Evolutionary conservation across 805 yeast genomes (phyloP).

Genomic region (Nakazawaea populi): DNA sequence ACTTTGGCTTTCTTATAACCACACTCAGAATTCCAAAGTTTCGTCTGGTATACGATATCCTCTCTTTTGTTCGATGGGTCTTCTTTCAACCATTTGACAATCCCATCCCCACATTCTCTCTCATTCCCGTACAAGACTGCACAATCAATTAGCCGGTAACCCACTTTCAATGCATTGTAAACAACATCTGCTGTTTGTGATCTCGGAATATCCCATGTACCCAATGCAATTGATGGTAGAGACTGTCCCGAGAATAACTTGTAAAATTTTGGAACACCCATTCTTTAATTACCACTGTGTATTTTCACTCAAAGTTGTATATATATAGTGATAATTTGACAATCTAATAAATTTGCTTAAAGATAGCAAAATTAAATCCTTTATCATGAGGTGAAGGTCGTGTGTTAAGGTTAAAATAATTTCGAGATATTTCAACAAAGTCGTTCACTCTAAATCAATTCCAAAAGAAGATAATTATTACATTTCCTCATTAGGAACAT

Average conservation of each 20-base stretch:
- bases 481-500: constrained; percentile 1
- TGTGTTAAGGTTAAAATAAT: neutral
- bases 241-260: constrained; percentile 47
- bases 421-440: too few species aligned
- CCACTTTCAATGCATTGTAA: constrained; percentile 35
- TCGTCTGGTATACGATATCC: constrained; percentile 62
- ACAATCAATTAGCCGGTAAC: constrained; percentile 42
- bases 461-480: neutral
- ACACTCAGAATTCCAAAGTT: constrained; percentile 63
- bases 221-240: constrained; percentile 46
- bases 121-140: constrained; percentile 46
- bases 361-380: too few species aligned
- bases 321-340: neutral
- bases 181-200: constrained; percentile 32
- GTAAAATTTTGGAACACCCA: constrained; percentile 15
- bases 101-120: constrained; percentile 42
- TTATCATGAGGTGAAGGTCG: neutral
- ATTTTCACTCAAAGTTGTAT: neutral
- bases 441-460: too few species aligned
- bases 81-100: constrained; percentile 31
- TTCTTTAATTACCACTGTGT: neutral
- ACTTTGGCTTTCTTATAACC: constrained; percentile 51
- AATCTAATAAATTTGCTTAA: neutral
- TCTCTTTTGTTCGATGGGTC: constrained; percentile 35
- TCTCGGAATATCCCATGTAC: constrained; percentile 37